Conservation (phyloP, 2,329 filamentous ascomycete species). For the Lecanicillium sp. region DNA sequence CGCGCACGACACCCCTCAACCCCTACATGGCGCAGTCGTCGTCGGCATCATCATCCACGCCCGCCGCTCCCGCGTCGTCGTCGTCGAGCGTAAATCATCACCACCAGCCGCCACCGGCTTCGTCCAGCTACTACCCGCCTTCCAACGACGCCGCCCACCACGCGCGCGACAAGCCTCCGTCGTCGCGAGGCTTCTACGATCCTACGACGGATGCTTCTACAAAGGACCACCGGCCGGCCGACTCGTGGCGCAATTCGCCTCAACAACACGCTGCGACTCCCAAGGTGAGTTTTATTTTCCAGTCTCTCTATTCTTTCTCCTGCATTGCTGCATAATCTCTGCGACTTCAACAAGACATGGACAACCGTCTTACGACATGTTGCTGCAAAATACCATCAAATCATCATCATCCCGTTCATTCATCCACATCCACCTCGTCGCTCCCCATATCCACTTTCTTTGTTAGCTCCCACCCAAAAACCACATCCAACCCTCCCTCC, state of each 20-base stretch:
- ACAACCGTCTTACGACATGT: no score
- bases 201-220: conserved; percentile 40
- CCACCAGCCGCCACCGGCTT: conserved; percentile 21
- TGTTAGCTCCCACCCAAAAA: conserved; percentile 6
- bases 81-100: conserved; percentile 11
- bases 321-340: neutral
- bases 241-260: conserved; percentile 38
- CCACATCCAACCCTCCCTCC: neutral
- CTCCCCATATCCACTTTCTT: neutral
- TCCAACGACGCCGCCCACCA: conserved; percentile 18
- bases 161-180: conserved; percentile 29
- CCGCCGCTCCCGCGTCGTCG: neutral
- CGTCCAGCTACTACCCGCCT: conserved; percentile 32
- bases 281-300: conserved; percentile 33
- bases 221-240: conserved; percentile 37
- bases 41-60: conserved; percentile 8
- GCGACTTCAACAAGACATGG: neutral
- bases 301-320: conserved; percentile 12
- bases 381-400: no score
- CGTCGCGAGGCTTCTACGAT: conserved; percentile 43
- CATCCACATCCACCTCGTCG: neutral
- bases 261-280: conserved; percentile 28
- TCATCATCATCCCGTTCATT: neutral
- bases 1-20: conserved; percentile 9
- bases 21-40: neutral